phyloP scores from a whole-genome alignment of 2,329 filamentous ascomycete genomes.

The Falciphora oryzae region DNA sequence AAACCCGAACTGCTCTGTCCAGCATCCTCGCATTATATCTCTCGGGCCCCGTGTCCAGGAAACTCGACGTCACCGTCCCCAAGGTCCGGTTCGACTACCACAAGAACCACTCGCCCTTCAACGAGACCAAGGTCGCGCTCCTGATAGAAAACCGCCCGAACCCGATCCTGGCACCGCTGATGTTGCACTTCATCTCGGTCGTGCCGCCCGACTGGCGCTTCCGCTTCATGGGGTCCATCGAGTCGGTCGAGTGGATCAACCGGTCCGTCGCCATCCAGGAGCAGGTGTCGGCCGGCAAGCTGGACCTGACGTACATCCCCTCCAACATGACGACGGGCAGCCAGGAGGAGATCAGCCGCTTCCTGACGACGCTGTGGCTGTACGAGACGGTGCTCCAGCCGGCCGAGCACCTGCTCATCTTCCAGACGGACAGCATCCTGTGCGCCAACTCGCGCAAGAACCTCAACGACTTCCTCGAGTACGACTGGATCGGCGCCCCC shows the following conservation, averaged over 20 bases:
- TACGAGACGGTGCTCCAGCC: constrained; percentile 43
- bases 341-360: constrained; percentile 47
- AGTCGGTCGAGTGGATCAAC: constrained; percentile 40
- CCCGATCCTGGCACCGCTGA: constrained; percentile 44
- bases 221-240: constrained; percentile 46
- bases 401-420: constrained; percentile 49
- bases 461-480: constrained; percentile 45
- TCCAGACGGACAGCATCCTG: constrained; percentile 50
- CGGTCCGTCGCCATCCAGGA: constrained; percentile 38
- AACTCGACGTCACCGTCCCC: constrained; percentile 20
- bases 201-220: constrained; percentile 53
- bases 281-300: constrained; percentile 37
- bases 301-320: constrained; percentile 46
- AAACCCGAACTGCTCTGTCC: not conserved
- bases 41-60: constrained; percentile 17
- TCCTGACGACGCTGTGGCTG: constrained; percentile 46
- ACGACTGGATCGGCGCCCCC: constrained; percentile 49
- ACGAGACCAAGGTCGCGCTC: constrained; percentile 47
- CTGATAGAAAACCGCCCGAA: constrained; percentile 47
- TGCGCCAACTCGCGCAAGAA: constrained; percentile 44
- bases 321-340: constrained; percentile 43
- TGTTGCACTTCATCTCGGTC: constrained; percentile 51
- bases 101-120: constrained; percentile 30
- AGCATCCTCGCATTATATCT: constrained; percentile 17
- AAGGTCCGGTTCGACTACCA: constrained; percentile 29